phyloP scores from a whole-genome alignment of 257 asterid species.

The Scutellaria minor region DNA sequence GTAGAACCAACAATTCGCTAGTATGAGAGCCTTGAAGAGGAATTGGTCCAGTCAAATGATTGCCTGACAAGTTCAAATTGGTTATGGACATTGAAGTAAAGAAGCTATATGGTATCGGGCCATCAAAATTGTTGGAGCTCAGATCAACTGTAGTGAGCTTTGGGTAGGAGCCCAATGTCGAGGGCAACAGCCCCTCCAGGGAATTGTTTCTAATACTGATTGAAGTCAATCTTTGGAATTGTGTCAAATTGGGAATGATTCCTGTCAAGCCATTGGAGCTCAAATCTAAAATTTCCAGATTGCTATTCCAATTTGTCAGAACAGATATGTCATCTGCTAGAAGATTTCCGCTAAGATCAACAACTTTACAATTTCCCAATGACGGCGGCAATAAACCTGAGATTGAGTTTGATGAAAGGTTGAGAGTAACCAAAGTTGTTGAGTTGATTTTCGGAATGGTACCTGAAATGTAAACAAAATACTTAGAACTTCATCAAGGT shows the following conservation, averaged over 20 bases:
- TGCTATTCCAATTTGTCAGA: slow-evolving; percentile 58
- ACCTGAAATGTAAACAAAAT: slow-evolving; percentile 54
- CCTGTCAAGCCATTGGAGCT: slow-evolving; percentile 81
- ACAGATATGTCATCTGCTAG: slow-evolving; percentile 60
- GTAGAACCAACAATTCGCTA: slow-evolving; percentile 62
- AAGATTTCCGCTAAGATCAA: slow-evolving; percentile 76
- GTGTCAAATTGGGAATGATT: slow-evolving; percentile 66
- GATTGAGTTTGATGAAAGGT: slow-evolving; percentile 78
- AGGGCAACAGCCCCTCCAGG: slow-evolving; percentile 63
- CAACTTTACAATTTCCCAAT: slow-evolving; percentile 61
- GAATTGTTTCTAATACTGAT: slow-evolving; percentile 70
- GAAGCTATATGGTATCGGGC: slow-evolving; percentile 63
- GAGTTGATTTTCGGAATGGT: slow-evolving; percentile 66
- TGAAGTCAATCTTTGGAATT: slow-evolving; percentile 54
- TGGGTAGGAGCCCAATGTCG: slow-evolving; percentile 47
- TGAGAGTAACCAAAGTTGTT: slow-evolving; percentile 62
- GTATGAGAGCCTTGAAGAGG: slow-evolving; percentile 67
- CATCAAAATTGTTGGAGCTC: slow-evolving; percentile 74
- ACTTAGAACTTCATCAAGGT: slow-evolving; percentile 28
- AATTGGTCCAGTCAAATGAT: slow-evolving; percentile 69
- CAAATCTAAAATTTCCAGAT: slow-evolving; percentile 69
- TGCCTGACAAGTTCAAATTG: slow-evolving; percentile 74
- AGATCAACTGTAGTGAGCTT: slow-evolving; percentile 63
- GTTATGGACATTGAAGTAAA: slow-evolving; percentile 61
- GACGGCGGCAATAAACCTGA: slow-evolving; percentile 71